Evolutionary conservation across 2,329 filamentous ascomycete genomes (phyloP), one percentile per base, ranked within the genome.

Genomic region (Dactylellina leptospora): DNA sequence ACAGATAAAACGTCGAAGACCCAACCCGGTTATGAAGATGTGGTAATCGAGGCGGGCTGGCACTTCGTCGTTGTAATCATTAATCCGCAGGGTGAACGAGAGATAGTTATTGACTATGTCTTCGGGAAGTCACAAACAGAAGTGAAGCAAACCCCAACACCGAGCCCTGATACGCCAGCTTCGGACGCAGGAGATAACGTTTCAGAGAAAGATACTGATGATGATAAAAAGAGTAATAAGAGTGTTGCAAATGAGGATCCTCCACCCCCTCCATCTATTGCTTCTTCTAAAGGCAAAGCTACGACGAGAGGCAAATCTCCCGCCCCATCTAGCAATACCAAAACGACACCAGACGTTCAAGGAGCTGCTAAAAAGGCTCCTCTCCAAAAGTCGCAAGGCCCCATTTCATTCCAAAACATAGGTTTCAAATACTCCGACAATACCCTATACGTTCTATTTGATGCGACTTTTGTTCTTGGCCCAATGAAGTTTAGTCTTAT

Each of bases 391-490:
- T 77, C 71, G 23, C 27, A 74, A 0, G 78, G 79, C 1, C 77
- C 79, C 0, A 55, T 82, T 0, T 75, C 77, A 0, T 78, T 82
- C 53, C 76, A 73, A 50, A 80, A 79, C 44, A 74, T 82, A 16
- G 78, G 78, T 0, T 75, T 82, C 50, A 77, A 80, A 54, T 81
- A 79, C 72, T 74, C 75, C 13, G 66, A 78, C 40, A 74, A 77
- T 6, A 68, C 10, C 1, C 74, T 82, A 0, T 54, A 16, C 2
- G 63, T 82, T 23, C 73, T 74, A 4, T 75, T 82, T 10, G 77
- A 80, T 25, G 81, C 80, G 1, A 78, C 77, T 0, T 75, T 82
- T 40, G 59, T 76, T 4, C 68, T 82, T 2, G 80, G 80, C 0
- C 81, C 80, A 2, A 30, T 82, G 0, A 78, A 70, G 0, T 77